phyloP scores from a whole-genome alignment of 352 stramenopile species.

The Phytophthora multivora region DNA sequence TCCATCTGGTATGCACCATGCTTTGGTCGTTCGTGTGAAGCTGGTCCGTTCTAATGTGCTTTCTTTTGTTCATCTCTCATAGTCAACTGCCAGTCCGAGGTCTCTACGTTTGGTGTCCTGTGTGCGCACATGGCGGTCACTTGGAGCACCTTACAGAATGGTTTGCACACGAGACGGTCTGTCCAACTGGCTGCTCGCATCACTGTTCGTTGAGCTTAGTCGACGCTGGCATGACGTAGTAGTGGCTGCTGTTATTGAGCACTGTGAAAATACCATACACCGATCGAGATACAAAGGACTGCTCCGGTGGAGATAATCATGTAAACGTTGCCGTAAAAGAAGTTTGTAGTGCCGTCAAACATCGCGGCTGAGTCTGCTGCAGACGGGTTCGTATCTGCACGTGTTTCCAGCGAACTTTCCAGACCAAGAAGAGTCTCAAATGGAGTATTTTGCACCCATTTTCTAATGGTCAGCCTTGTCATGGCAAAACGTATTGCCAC shows the following conservation, averaged over 20 bases:
- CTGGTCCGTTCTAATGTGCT: slow-evolving; percentile 6
- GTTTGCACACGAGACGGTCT: slow-evolving; percentile 73
- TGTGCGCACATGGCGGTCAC: slow-evolving; percentile 91
- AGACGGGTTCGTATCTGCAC: slow-evolving; percentile 10
- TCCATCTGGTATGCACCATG: slow-evolving; percentile 76
- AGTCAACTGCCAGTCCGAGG: slow-evolving; percentile 87
- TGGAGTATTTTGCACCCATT: slow-evolving; percentile 35
- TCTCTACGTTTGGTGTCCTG: slow-evolving; percentile 91
- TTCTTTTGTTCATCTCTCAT: slow-evolving; percentile 9
- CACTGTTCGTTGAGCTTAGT: slow-evolving; percentile 60
- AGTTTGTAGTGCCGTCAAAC: slow-evolving; percentile 11
- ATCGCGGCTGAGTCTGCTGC: slow-evolving; percentile 8
- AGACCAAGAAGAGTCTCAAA: slow-evolving; percentile 22
- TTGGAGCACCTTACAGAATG: slow-evolving; percentile 84
- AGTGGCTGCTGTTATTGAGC: slow-evolving; percentile 16
- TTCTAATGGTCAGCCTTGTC: slow-evolving; percentile 34
- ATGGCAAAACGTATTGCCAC: slow-evolving; percentile 49
- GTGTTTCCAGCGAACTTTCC: slow-evolving; percentile 1
- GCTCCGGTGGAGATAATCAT: slow-evolving; percentile 23
- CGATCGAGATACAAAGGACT: slow-evolving; percentile 24
- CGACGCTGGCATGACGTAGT: slow-evolving; percentile 7
- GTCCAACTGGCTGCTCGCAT: slow-evolving; percentile 80
- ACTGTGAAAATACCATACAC: slow-evolving; percentile 32
- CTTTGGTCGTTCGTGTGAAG: background rate
- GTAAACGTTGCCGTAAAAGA: slow-evolving; percentile 13